Evolutionary conservation across 2,329 filamentous ascomycete genomes (phyloP), one percentile per base, ranked within the genome.

Genomic region (Fusarium sp.): DNA sequence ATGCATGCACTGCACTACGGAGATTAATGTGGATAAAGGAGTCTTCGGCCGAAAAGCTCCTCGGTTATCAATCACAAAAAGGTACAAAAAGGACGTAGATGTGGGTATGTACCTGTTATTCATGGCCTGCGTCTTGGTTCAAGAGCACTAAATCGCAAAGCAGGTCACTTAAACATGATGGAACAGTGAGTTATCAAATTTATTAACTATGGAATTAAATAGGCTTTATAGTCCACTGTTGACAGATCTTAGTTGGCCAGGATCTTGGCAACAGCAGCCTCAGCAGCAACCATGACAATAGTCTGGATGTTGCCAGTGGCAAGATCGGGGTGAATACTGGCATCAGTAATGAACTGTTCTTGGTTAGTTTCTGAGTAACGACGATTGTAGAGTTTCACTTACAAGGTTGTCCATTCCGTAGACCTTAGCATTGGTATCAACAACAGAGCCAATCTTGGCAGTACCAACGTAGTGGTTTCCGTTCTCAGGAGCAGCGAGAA

Each of bases 321-420:
- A 62, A 91, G 86, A 63, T 90, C 90, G 0, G 91, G 90, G 80
- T 91, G 90, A 75, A 92, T 89, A 66, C 86, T 86, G 2, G 87
- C 89, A 75, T 92, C 90, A 5, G 91, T 87, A 18, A 91, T 85
- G 75, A 89, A 91, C 72, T 74, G 7, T 6, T 2, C 8, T 14
- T 10, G 32, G 40, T 54, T 24, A 62, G 44, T 22, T 5, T 8
- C 5, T 15, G 4, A 11, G 2, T 7, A 8, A n/a, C 18, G 32
- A 12, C 34, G 3, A 10, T 6, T 38, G 4, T n/a, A 3, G 6
- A 24, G 6, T 2, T 27, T 1, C 0, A 60, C 70, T 55, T 70
- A 74, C 71, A 46, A 91, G 80, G 78, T 91, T 91, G 73, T 91
- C 87, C 2, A 87, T 91, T 58, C 89, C 89, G 69, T 88, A 91